These are phyloP conservation scores for Aristolochia californica DNA, from an alignment of 164 flowering plant genomes.

Conservation along the genomic window DNA sequence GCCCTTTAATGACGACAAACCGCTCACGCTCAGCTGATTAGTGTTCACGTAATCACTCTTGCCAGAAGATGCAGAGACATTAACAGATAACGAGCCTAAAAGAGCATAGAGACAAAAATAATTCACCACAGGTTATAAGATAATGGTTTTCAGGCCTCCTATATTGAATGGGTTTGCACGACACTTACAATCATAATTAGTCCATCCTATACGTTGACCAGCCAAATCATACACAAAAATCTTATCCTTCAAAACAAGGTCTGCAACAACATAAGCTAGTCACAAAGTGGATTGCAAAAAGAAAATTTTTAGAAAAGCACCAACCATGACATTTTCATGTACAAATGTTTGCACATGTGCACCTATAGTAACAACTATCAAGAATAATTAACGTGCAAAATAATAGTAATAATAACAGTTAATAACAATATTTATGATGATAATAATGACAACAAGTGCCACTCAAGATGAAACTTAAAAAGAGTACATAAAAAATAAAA, in stretches of 20 bases:
- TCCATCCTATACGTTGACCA: conserved; percentile 84
- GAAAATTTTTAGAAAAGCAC: background rate
- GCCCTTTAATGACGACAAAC: conserved; percentile 8
- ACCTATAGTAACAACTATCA: background rate
- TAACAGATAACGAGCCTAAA: conserved; percentile 53
- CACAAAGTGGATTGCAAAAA: background rate
- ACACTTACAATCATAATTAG: conserved; percentile 67
- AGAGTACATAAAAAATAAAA: no score
- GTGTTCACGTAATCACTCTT: conserved; percentile 38
- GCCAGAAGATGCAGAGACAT: conserved; percentile 39
- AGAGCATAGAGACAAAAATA: background rate
- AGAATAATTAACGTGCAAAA: background rate
- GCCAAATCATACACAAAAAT: conserved; percentile 83
- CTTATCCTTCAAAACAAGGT: conserved; percentile 86
- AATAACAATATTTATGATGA: no score
- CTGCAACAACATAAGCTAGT: conserved; percentile 30
- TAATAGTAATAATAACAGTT: no score
- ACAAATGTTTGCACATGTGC: background rate
- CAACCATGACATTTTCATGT: background rate
- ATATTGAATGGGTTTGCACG: background rate
- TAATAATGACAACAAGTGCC: no score
- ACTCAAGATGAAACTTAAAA: no score
- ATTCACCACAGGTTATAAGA: no score
- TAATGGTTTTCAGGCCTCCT: background rate
- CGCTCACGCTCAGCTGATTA: conserved; percentile 33